Evolutionary conservation across 148 eudicot genomes (phyloP).

Genomic region (Selenicereus undatus): DNA sequence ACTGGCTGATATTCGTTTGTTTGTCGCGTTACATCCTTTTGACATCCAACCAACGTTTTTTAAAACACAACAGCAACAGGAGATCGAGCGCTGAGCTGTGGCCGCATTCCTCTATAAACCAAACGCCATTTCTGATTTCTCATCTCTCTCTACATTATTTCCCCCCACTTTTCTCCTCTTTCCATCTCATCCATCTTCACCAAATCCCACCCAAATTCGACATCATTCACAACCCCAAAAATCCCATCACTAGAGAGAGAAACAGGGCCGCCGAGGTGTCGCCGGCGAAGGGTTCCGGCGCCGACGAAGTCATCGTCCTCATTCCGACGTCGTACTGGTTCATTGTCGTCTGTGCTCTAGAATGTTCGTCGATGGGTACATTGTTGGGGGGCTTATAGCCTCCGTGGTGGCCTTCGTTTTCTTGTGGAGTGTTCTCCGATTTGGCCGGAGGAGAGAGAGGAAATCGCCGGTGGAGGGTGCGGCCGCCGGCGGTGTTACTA

Average conservation of each 20-base stretch:
- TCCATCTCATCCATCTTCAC: neutral
- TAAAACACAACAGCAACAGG: too few relatives aligned
- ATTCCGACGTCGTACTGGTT: neutral
- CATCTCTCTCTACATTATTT: neutral
- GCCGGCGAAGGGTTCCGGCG: neutral
- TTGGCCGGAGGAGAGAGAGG: constrained; percentile 20
- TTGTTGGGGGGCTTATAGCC: constrained; percentile 36
- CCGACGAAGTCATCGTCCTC: neutral
- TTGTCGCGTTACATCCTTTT: too few relatives aligned
- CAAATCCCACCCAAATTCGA: neutral
- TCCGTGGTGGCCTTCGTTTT: constrained; percentile 30
- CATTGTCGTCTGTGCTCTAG: neutral
- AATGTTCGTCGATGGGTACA: constrained; percentile 38
- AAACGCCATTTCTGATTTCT: neutral
- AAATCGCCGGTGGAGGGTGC: constrained; percentile 7
- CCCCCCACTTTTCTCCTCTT: neutral
- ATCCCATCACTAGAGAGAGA: neutral
- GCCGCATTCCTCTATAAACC: neutral
- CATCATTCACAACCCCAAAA: neutral
- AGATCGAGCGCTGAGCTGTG: too few relatives aligned
- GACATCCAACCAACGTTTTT: too few relatives aligned
- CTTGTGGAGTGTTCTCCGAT: constrained; percentile 21
- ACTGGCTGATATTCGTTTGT: too few relatives aligned
- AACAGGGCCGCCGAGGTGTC: neutral
- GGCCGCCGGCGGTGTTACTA: neutral